Evolutionary conservation across 768 basidiomycete species (phyloP), one percentile per base, ranked within the genome.

Genomic region (Termitomyces sp.): DNA sequence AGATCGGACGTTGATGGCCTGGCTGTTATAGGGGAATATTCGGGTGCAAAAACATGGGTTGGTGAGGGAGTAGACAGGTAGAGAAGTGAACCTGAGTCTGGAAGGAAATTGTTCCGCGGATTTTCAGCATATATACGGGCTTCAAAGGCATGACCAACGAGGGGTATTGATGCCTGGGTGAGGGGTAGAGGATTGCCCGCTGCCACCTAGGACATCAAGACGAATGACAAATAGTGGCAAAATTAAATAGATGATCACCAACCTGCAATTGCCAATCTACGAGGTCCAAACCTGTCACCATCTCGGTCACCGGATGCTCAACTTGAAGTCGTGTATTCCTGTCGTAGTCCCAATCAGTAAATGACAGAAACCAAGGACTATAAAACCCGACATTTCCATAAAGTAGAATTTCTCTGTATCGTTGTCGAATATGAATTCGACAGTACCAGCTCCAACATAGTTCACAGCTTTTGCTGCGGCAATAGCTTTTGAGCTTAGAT

Each of bases 391-490:
- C 92, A 96, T 96, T 73, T 97, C 95, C 94, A 95, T 95, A 69
- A 97, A 97, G 67, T 87, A 97, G 71, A 96, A 96, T 58, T 84
- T 79, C 56, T 83, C 73, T 8, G 89, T 91, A 68, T 95, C 89
- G 61, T 93, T 95, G 69, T 98, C 95, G 62, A 96, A 93, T 62
- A 98, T 96, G 65, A 98, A 97, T 69, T 98, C 95, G n/a, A 95
- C 91, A 0, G 93, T 95, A 4, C 93, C 93, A 10, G 93, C 93
- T 33, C 93, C 93, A 33, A 92, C 87, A 67, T 98, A 98, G 58
- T 87, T 81, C 47, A 98, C 95, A 4, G 95, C 95, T 68, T 82
- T 85, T 5, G 95, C 94, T n/a, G 95, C 95, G 47, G 91, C 92
- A 24, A 95, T 82, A 3, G 95, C 95, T 72, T 95, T 96, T 36